Evolutionary conservation across 2,329 filamentous ascomycete species (phyloP).

Genomic region (Ascocoryne sarcoides): DNA sequence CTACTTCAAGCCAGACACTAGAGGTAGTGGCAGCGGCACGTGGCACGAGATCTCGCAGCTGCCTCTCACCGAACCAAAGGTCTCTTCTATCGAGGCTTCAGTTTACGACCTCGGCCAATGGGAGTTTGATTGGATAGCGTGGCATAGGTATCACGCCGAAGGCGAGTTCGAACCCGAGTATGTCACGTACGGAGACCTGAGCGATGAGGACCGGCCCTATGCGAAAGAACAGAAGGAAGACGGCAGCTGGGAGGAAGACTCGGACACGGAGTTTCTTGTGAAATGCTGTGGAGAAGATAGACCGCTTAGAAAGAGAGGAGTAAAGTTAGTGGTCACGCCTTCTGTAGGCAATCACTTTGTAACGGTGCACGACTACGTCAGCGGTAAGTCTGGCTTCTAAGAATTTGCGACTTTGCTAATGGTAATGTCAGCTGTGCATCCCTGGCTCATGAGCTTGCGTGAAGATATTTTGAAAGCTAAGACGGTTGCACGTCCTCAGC

Average conservation of each 20-base stretch:
- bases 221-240: constrained; percentile 15
- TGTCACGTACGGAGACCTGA: constrained; percentile 6
- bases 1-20: constrained; percentile 17
- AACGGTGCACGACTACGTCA: constrained; percentile 22
- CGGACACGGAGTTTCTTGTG: constrained; percentile 18
- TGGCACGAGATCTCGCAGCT: constrained; percentile 24
- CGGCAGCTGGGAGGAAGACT: constrained; percentile 20
- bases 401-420: constrained; percentile 3
- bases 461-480: constrained; percentile 7
- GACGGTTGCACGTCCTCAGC: neutral
- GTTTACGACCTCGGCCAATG: constrained; percentile 21
- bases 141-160: constrained; percentile 15
- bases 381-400: constrained; percentile 7
- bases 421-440: constrained; percentile 18
- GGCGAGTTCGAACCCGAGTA: constrained; percentile 2
- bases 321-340: constrained; percentile 20
- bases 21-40: constrained; percentile 10
- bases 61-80: constrained; percentile 25
- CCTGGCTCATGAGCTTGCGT: constrained; percentile 22
- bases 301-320: constrained; percentile 17
- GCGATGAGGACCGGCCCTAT: constrained; percentile 6
- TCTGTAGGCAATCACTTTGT: constrained; percentile 18
- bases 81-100: constrained; percentile 22
- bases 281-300: constrained; percentile 22
- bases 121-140: constrained; percentile 20